Base-by-base conservation (phyloP, 768 basidiomycete species). In the Bullera alba region DNA sequence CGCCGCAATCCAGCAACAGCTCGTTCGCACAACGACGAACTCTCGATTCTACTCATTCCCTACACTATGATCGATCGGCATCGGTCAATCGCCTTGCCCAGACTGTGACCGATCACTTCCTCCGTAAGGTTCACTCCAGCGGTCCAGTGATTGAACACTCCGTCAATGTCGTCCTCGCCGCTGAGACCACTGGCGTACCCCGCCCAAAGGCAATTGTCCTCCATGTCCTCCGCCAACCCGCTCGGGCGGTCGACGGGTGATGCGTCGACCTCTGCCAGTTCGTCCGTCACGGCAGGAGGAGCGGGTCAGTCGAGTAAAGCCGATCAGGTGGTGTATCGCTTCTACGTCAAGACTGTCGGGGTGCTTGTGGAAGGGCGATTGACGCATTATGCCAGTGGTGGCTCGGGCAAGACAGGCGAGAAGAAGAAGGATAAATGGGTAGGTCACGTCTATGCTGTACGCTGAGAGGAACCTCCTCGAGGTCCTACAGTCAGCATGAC, bases 381-480 rank as follows among this genome's bases (percentile, higher is more conserved):
- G 46, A 65, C 69, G 6, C 65, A 70, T 56, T 62, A 60, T 53
- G n/a, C n/a, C n/a, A n/a, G 60, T 47, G 5, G 48, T 38, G 15
- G 22, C 32, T n/a, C n/a, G 12, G 48, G 19, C 15, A 48, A 49
- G 29, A 23, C 42, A 1, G 55, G 54, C 10, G 60, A 66, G 46
- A 43, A 47, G 34, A 67, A 61, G 61, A 54, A 63, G 38, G 70
- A 72, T 48, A 65, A 67, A 57, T 72, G 70, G 70, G 69, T 71
- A 29, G 52, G 67, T 52, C 2, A 27, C 23, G 45, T 27, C 15
- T 17, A 26, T 17, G 8, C 23, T 21, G 2, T 14, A 28, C n/a
- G n/a, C n/a, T n/a, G n/a, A n/a, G n/a, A n/a, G n/a, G n/a, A n/a
- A n/a, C n/a, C n/a, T n/a, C n/a, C n/a, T n/a, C n/a, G n/a, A n/a